These are phyloP conservation scores for Luzula sylvatica DNA, from an alignment of 176 grass and related monocot genomes.

Conservation along the genomic window DNA sequence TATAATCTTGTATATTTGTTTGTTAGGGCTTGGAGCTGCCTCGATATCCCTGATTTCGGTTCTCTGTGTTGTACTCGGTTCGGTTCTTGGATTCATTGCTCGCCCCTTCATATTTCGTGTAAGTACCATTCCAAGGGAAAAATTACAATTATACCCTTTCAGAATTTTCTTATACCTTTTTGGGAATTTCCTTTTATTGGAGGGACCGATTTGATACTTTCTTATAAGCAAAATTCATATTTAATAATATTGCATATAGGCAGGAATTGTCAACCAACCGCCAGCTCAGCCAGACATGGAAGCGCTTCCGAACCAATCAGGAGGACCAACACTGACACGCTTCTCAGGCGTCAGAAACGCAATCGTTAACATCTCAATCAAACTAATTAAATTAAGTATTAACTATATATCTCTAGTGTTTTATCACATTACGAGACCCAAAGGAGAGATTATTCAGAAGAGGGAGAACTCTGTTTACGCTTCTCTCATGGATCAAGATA, in stretches of 20 bases:
- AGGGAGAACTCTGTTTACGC: background rate
- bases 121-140: conserved; percentile 8
- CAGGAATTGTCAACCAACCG: conserved; percentile 11
- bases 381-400: conserved; percentile 8
- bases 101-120: conserved; percentile 17
- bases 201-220: too few relatives aligned
- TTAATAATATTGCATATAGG: conserved; percentile 10
- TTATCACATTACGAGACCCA: conserved; percentile 12
- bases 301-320: conserved; percentile 24
- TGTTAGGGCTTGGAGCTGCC: conserved; percentile 10
- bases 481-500: conserved; percentile 26
- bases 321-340: conserved; percentile 19
- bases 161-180: too few relatives aligned
- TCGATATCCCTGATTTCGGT: conserved; percentile 9
- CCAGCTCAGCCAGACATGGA: conserved; percentile 20
- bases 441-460: background rate
- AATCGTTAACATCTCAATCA: conserved; percentile 21
- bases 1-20: background rate
- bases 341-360: conserved; percentile 25
- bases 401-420: conserved; percentile 23
- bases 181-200: too few relatives aligned
- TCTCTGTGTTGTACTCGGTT: conserved; percentile 12
- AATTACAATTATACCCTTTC: too few relatives aligned
- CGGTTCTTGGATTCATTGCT: conserved; percentile 21
- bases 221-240: too few relatives aligned